Conservation (phyloP, 1,284 basidiomycete species). For the Pyrrhoderma noxium region DNA sequence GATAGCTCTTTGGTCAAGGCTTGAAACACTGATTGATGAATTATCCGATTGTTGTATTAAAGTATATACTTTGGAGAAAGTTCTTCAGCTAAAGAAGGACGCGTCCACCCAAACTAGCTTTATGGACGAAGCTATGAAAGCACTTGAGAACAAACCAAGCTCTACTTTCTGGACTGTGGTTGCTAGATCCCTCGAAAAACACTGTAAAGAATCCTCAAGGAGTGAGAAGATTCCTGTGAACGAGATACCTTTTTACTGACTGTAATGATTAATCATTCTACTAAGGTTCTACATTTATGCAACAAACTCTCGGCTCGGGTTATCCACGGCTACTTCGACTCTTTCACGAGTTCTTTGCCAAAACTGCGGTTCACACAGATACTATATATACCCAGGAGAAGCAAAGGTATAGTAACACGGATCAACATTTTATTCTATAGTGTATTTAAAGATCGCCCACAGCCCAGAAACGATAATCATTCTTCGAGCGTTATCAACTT, state of each 20-base stretch:
- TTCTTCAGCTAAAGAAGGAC: conserved; percentile 84
- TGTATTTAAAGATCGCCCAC: not conserved
- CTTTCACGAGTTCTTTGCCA: conserved; percentile 94
- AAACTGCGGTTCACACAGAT: conserved; percentile 91
- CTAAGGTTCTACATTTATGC: conserved; percentile 73
- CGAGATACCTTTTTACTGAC: not conserved
- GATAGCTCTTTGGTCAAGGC: conserved; percentile 71
- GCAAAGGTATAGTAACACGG: conserved; percentile 69
- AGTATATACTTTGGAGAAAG: conserved; percentile 94
- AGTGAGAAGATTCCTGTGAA: conserved; percentile 34
- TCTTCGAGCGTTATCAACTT: conserved; percentile 71
- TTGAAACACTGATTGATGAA: conserved; percentile 82
- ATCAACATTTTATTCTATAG: not conserved
- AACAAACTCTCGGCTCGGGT: conserved; percentile 77
- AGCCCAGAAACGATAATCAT: conserved; percentile 89
- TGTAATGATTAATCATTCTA: not conserved
- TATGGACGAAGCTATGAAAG: conserved; percentile 86
- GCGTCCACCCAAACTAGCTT: conserved; percentile 71
- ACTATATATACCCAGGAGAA: conserved; percentile 77
- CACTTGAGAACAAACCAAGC: conserved; percentile 85
- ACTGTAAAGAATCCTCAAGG: conserved; percentile 69
- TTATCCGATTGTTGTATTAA: conserved; percentile 89
- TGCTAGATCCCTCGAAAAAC: conserved; percentile 71
- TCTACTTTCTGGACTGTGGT: conserved; percentile 87
- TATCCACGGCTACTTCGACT: conserved; percentile 83